Percentiles rank a stretch among this genome's conserved stretches.
Conservation (phyloP, 139 green algal genomes). For the Chlamydomonas incerta region DNA sequence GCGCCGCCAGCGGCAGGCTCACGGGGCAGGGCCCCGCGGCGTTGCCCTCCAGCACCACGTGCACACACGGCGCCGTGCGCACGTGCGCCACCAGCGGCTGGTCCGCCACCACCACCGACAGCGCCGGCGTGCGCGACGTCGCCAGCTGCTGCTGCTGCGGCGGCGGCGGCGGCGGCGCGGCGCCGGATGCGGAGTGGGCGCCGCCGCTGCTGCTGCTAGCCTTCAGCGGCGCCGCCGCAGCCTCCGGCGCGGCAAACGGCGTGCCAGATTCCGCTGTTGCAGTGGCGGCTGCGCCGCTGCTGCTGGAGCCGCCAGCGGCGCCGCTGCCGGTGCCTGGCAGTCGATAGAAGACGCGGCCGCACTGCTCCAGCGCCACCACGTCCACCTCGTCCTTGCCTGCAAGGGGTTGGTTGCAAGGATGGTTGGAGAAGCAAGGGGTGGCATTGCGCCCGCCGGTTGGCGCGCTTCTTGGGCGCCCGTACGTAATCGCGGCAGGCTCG, state of each 20-base stretch:
- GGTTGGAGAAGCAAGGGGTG: too few relatives aligned
- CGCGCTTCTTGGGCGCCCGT: too few relatives aligned
- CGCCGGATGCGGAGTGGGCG: too few relatives aligned
- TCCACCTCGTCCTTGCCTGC: not conserved
- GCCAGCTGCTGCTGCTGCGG: not conserved
- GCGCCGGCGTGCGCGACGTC: not conserved
- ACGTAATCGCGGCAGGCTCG: too few relatives aligned
- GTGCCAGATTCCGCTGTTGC: too few relatives aligned
- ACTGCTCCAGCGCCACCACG: not conserved
- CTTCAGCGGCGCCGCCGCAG: too few relatives aligned
- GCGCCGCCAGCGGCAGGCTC: not conserved
- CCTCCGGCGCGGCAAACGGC: too few relatives aligned
- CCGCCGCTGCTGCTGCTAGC: too few relatives aligned
- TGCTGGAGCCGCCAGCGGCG: too few relatives aligned
- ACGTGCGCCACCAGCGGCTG: not conserved
- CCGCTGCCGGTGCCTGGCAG: not conserved
- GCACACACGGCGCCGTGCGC: not conserved
- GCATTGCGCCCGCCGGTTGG: too few relatives aligned
- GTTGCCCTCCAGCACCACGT: slow-evolving; percentile 21
- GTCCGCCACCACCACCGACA: not conserved
- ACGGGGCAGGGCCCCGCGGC: not conserved
- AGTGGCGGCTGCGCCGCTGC: too few relatives aligned
- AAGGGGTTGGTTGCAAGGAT: too few relatives aligned
- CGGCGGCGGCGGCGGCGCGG: not conserved
- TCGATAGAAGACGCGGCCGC: not conserved